These are phyloP conservation scores for Rubroshorea leprosula DNA, from an alignment of 345 rosid genomes.

Conservation along the genomic window DNA sequence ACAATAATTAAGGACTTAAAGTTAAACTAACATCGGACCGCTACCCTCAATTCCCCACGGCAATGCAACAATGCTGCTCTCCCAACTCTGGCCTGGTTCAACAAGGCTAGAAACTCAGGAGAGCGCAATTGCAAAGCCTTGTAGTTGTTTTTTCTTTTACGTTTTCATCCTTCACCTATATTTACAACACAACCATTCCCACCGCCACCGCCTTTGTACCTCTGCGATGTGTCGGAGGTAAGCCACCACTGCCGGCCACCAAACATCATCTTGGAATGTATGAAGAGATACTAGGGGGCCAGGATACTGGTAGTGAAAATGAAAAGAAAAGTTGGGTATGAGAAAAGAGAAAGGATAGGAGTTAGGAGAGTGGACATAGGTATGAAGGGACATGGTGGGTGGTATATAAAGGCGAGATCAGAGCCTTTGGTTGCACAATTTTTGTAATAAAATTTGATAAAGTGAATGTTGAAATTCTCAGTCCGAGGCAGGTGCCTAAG, in stretches of 20 bases:
- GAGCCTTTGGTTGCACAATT: conserved; percentile 27
- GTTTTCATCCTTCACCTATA: conserved; percentile 22
- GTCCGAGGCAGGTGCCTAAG: too few relatives aligned
- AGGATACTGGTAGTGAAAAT: too few relatives aligned
- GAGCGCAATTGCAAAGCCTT: conserved; percentile 75
- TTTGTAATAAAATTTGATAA: not conserved
- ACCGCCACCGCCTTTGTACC: conserved; percentile 13
- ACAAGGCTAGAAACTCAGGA: conserved; percentile 50
- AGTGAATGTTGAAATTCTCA: conserved; percentile 32
- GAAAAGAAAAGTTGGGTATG: not conserved
- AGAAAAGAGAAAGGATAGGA: too few relatives aligned
- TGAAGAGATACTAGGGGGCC: not conserved
- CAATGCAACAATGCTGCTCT: conserved; percentile 70
- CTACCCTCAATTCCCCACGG: conserved; percentile 90
- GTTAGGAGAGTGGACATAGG: conserved; percentile 18
- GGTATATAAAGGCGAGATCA: conserved; percentile 55
- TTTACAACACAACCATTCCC: too few relatives aligned
- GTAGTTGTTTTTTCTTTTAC: conserved; percentile 30
- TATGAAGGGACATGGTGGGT: conserved; percentile 37
- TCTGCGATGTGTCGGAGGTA: conserved; percentile 4
- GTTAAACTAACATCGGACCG: conserved; percentile 59
- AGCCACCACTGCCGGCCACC: conserved; percentile 2
- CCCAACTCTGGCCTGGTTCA: conserved; percentile 46
- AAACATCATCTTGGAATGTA: conserved; percentile 1
- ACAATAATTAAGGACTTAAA: conserved; percentile 10